Conservation (phyloP, 2,329 filamentous ascomycete genomes). For the Colletotrichum sp. region DNA sequence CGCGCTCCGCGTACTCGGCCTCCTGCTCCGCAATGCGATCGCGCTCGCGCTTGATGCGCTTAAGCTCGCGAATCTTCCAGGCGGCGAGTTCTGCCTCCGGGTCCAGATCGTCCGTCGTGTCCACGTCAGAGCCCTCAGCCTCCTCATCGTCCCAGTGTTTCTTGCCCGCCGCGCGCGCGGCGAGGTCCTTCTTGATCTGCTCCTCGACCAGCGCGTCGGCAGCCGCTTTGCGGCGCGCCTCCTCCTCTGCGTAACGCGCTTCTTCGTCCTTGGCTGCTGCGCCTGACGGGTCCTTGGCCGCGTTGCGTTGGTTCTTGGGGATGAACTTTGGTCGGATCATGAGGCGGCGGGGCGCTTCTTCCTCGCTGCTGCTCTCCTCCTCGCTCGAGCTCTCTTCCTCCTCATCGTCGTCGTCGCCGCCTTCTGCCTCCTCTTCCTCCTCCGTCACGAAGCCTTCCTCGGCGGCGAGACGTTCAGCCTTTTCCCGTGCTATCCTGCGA, state of each 20-base stretch:
- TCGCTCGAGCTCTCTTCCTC: constrained; percentile 36
- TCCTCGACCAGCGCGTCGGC: constrained; percentile 85
- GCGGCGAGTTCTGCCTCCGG: constrained; percentile 88
- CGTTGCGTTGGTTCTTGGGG: constrained; percentile 59
- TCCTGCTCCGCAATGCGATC: constrained; percentile 85
- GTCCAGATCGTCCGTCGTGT: constrained; percentile 88
- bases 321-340: constrained; percentile 70
- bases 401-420: constrained; percentile 39
- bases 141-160: constrained; percentile 85
- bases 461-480: constrained; percentile 55
- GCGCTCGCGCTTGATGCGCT: constrained; percentile 85
- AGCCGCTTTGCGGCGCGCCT: constrained; percentile 69
- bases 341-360: constrained; percentile 59
- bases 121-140: constrained; percentile 70
- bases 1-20: constrained; percentile 85
- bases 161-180: constrained; percentile 75
- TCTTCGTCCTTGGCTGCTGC: constrained; percentile 35
- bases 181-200: constrained; percentile 82
- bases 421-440: constrained; percentile 50
- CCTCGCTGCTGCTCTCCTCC: constrained; percentile 56
- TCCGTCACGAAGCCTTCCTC: constrained; percentile 71
- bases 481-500: constrained; percentile 51
- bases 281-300: constrained; percentile 28
- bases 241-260: constrained; percentile 55
- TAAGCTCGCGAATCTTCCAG: constrained; percentile 92